phyloP scores from a whole-genome alignment of 495 filamentous ascomycete genomes.

The Xylaria curta region DNA sequence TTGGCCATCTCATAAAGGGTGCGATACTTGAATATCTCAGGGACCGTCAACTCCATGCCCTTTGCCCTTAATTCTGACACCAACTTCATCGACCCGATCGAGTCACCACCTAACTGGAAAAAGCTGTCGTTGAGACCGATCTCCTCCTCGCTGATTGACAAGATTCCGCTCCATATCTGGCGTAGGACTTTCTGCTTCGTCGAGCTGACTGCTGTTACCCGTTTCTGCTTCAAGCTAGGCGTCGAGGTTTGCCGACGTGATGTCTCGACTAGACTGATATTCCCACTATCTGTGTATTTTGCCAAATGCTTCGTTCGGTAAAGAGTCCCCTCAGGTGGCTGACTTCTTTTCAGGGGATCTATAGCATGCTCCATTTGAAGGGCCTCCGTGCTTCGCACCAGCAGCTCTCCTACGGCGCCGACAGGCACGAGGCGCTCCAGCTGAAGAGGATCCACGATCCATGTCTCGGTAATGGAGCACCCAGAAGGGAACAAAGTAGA shows the following conservation, averaged over 20 bases:
- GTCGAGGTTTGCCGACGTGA: conserved; percentile 11
- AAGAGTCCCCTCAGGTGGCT: conserved; percentile 26
- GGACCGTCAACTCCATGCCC: conserved; percentile 62
- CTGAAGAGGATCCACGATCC: conserved; percentile 51
- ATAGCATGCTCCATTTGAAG: conserved; percentile 32
- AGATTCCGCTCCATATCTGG: conserved; percentile 43
- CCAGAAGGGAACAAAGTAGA: conserved; percentile 23
- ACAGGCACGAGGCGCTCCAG: conserved; percentile 44
- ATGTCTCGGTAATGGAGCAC: conserved; percentile 30
- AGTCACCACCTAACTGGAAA: conserved; percentile 70
- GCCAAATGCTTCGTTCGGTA: conserved; percentile 43
- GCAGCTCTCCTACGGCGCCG: conserved; percentile 55
- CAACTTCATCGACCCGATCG: conserved; percentile 73
- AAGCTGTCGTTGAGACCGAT: conserved; percentile 66
- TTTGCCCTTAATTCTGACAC: conserved; percentile 62
- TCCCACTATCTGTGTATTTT: conserved; percentile 34
- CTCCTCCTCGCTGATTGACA: conserved; percentile 42
- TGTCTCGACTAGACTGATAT: conserved; percentile 31
- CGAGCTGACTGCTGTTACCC: conserved; percentile 36
- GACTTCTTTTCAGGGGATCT: conserved; percentile 34
- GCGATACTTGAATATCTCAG: conserved; percentile 57
- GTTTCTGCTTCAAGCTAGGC: conserved; percentile 30
- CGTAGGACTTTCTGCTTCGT: conserved; percentile 47
- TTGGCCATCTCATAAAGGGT: conserved; percentile 56
- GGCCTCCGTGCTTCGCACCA: conserved; percentile 40